Conservation (phyloP, 164 flowering plant species). For the Magnolia officinalis region DNA sequence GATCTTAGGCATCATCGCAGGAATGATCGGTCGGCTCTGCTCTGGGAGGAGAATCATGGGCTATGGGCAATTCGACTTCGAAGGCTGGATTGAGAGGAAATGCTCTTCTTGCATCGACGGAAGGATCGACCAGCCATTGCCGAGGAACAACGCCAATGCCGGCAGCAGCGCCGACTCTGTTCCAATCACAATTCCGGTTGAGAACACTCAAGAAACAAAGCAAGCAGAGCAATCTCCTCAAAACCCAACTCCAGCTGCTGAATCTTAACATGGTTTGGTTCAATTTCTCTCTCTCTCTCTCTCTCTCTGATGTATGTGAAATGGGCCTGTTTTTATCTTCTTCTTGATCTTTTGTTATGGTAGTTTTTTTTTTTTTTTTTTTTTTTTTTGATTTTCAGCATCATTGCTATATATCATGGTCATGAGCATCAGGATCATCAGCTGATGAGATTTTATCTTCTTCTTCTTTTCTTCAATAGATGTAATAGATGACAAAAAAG, state of each 20-base stretch:
- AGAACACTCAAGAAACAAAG: slow-evolving; percentile 22
- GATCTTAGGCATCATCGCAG: slow-evolving; percentile 56
- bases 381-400: not conserved
- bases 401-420: not conserved
- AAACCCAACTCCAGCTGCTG: slow-evolving; percentile 9
- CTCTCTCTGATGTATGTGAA: slow-evolving; percentile 5
- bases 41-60: slow-evolving; percentile 66
- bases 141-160: not conserved
- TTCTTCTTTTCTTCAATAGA: not conserved
- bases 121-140: slow-evolving; percentile 26
- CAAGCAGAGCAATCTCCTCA: slow-evolving; percentile 19
- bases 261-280: slow-evolving; percentile 13
- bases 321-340: slow-evolving; percentile 10
- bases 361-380: not conserved
- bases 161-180: slow-evolving; percentile 9
- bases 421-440: not conserved
- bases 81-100: slow-evolving; percentile 67
- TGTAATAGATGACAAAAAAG: no score
- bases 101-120: slow-evolving; percentile 73
- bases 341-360: not conserved
- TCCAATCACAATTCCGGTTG: slow-evolving; percentile 24
- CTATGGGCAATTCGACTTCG: slow-evolving; percentile 52
- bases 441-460: not conserved
- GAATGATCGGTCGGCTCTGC: slow-evolving; percentile 69
- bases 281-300: not conserved